Evolutionary conservation across 805 yeast species (phyloP).

Genomic region (Candida quercuum): DNA sequence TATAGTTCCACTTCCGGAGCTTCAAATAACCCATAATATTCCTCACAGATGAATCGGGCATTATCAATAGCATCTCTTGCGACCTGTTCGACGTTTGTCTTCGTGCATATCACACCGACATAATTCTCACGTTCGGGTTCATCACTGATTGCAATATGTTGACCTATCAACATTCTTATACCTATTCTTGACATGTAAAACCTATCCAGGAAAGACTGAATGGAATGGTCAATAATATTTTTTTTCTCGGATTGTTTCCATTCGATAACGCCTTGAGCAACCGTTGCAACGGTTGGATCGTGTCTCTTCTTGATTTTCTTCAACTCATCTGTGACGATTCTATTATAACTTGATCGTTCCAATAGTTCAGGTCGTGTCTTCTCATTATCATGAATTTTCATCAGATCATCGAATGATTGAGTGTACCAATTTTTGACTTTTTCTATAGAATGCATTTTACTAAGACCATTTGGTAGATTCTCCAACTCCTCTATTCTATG

Average conservation of each 20-base stretch:
- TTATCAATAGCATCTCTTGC: slow-evolving; percentile 87
- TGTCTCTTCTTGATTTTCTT: slow-evolving; percentile 75
- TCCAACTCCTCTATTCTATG: slow-evolving; percentile 83
- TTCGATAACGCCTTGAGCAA: slow-evolving; percentile 88
- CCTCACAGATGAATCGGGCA: slow-evolving; percentile 87
- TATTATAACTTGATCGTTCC: slow-evolving; percentile 69
- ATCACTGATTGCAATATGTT: slow-evolving; percentile 77
- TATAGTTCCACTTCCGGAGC: slow-evolving; percentile 80
- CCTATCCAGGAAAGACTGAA: slow-evolving; percentile 78
- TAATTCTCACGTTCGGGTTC: slow-evolving; percentile 61
- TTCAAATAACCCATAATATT: slow-evolving; percentile 80
- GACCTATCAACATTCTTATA: slow-evolving; percentile 91
- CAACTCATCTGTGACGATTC: slow-evolving; percentile 57
- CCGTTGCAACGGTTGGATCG: slow-evolving; percentile 89
- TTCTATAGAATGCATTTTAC: slow-evolving; percentile 66
- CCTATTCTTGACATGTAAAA: slow-evolving; percentile 91
- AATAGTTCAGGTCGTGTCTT: slow-evolving; percentile 27
- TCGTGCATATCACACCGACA: slow-evolving; percentile 85
- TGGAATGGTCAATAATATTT: slow-evolving; percentile 58
- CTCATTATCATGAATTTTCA: slow-evolving; percentile 34
- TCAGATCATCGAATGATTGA: slow-evolving; percentile 80
- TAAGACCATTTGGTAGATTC: slow-evolving; percentile 68
- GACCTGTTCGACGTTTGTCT: slow-evolving; percentile 77
- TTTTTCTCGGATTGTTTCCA: slow-evolving; percentile 59
- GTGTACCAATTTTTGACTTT: slow-evolving; percentile 87